These are phyloP conservation scores for Candida nanaspora DNA, from an alignment of 805 yeast genomes.

Conservation along the genomic window DNA sequence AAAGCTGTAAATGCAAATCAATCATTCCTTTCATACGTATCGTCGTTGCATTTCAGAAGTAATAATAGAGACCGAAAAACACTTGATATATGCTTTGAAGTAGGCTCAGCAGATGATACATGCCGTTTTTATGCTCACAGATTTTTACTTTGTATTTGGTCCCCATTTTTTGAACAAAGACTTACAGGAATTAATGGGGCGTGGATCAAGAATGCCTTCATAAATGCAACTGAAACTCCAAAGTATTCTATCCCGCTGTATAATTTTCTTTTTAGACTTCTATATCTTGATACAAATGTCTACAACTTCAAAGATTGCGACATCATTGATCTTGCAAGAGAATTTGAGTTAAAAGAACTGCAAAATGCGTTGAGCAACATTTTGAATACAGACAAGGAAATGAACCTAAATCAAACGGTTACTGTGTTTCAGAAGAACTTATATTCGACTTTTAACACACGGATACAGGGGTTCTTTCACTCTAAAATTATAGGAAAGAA, in stretches of 20 bases:
- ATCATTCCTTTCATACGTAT: conserved; percentile 67
- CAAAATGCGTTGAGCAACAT: conserved; percentile 11
- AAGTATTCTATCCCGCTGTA: no score
- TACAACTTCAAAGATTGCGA: conserved; percentile 27
- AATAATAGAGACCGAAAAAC: conserved; percentile 17
- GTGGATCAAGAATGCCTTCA: neutral
- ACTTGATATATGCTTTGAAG: conserved; percentile 26
- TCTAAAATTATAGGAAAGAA: no score
- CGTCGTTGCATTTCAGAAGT: conserved; percentile 27
- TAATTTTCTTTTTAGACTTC: conserved; percentile 24
- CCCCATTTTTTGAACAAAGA: conserved; percentile 18
- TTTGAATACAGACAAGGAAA: no score
- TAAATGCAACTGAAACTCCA: no score
- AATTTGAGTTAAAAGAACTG: conserved; percentile 33
- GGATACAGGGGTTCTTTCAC: no score
- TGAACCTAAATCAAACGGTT: conserved; percentile 18
- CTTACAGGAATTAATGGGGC: conserved; percentile 13
- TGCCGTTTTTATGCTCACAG: conserved; percentile 23
- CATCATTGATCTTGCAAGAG: conserved; percentile 17
- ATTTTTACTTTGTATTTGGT: conserved; percentile 30
- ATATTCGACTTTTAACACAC: no score
- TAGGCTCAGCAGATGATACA: neutral
- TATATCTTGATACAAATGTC: conserved; percentile 16
- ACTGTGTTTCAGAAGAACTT: conserved; percentile 26
- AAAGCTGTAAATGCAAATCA: conserved; percentile 60